Evolutionary conservation across 2,329 filamentous ascomycete genomes (phyloP).

Genomic region (Cylindrodendrum hubeiense): DNA sequence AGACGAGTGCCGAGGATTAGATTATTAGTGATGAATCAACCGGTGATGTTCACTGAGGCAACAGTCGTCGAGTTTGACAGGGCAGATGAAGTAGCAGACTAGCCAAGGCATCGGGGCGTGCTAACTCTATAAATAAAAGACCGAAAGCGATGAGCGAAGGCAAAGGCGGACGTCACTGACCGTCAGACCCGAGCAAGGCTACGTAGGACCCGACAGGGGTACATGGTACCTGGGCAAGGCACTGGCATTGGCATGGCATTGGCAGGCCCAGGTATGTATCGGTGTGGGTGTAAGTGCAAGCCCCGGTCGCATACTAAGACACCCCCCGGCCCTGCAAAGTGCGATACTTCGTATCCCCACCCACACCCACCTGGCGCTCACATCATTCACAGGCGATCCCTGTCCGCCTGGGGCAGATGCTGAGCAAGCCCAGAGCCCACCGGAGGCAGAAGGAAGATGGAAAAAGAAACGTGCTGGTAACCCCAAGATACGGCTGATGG

Average conservation of each 20-base stretch:
- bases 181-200: conserved; percentile 20
- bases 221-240: conserved; percentile 12
- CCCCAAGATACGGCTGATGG: too few relatives aligned
- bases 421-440: too few relatives aligned
- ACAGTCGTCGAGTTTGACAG: conserved; percentile 1
- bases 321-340: conserved; percentile 7
- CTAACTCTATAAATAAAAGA: conserved; percentile 27
- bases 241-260: conserved; percentile 19
- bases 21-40: conserved; percentile 15
- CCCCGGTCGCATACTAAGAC: neutral
- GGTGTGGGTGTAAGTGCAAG: conserved; percentile 11
- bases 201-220: neutral
- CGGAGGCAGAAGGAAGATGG: neutral
- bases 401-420: conserved; percentile 17
- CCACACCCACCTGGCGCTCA: conserved; percentile 1
- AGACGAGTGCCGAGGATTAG: neutral
- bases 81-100: neutral
- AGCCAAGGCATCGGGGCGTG: conserved; percentile 10
- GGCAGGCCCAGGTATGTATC: conserved; percentile 6
- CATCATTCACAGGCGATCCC: conserved; percentile 23
- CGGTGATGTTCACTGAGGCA: conserved; percentile 12
- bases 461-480: neutral
- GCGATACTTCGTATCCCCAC: conserved; percentile 24
- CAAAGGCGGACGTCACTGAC: conserved; percentile 23
- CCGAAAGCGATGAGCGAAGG: conserved; percentile 2